Conservation (phyloP, 495 filamentous ascomycete genomes). For the Lasiosphaeris hirsuta region DNA sequence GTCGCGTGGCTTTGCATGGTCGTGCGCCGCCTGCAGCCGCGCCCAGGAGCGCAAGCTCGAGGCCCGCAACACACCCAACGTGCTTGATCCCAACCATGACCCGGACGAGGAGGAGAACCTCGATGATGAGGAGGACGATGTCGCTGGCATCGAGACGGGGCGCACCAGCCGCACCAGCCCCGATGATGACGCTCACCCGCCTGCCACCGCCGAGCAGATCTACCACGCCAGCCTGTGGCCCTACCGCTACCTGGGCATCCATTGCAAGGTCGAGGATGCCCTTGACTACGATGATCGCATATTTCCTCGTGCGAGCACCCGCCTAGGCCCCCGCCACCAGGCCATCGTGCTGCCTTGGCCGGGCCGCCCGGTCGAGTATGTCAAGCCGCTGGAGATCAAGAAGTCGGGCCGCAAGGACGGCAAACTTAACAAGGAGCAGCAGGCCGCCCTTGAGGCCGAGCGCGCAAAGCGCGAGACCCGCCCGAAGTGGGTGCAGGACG, state of each 20-base stretch:
- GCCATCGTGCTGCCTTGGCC: slow-evolving; percentile 81
- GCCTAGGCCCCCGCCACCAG: slow-evolving; percentile 88
- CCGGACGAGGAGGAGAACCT: slow-evolving; percentile 37
- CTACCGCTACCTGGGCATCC: slow-evolving; percentile 91
- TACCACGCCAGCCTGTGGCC: slow-evolving; percentile 93
- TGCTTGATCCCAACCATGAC: slow-evolving; percentile 35
- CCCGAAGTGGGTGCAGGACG: slow-evolving; percentile 90
- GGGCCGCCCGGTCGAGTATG: slow-evolving; percentile 79
- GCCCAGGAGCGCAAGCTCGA: slow-evolving; percentile 91
- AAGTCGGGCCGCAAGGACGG: slow-evolving; percentile 61
- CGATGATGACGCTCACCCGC: slow-evolving; percentile 54
- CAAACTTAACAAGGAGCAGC: slow-evolving; percentile 73
- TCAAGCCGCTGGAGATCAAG: slow-evolving; percentile 83
- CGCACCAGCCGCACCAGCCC: slow-evolving; percentile 53
- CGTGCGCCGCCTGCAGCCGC: slow-evolving; percentile 91
- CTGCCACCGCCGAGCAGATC: slow-evolving; percentile 84
- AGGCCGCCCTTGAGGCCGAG: slow-evolving; percentile 76
- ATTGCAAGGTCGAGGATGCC: slow-evolving; percentile 94
- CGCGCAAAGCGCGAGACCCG: slow-evolving; percentile 72
- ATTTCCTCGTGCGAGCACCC: slow-evolving; percentile 91
- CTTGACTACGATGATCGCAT: slow-evolving; percentile 97
- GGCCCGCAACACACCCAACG: slow-evolving; percentile 77
- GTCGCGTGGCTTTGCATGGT: slow-evolving; percentile 96
- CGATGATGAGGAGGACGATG: slow-evolving; percentile 81
- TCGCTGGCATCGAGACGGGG: slow-evolving; percentile 68